Conservation (phyloP, 306 rosid genomes). For the Gastrolobium bilobum region DNA sequence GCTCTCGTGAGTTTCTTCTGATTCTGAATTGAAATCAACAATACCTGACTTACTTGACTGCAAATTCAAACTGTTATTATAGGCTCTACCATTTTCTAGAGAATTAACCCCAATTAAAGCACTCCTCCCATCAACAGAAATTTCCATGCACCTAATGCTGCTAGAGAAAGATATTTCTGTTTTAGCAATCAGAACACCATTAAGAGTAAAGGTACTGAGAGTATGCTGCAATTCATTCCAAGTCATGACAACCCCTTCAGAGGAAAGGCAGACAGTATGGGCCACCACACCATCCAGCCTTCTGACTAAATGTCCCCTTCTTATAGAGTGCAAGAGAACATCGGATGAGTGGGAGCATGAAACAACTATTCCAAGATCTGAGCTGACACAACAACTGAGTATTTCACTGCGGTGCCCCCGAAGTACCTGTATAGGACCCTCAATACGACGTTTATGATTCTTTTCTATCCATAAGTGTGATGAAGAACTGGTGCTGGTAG, state of each 20-base stretch:
- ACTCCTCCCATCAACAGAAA: conserved; percentile 83
- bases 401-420: conserved; percentile 90
- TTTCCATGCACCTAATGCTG: conserved; percentile 87
- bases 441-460: conserved; percentile 73
- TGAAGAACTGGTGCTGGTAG: conserved; percentile 64
- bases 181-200: conserved; percentile 77
- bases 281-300: conserved; percentile 87
- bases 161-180: conserved; percentile 68
- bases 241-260: conserved; percentile 83
- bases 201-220: conserved; percentile 83
- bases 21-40: conserved; percentile 54
- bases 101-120: conserved; percentile 85
- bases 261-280: conserved; percentile 80
- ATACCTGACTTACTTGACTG: conserved; percentile 54
- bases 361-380: conserved; percentile 91
- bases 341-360: conserved; percentile 85
- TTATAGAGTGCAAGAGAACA: conserved; percentile 86
- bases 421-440: conserved; percentile 91
- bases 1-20: conserved; percentile 56
- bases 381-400: conserved; percentile 86
- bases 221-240: conserved; percentile 78
- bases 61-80: conserved; percentile 58
- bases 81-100: conserved; percentile 53
- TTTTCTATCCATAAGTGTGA: conserved; percentile 67
- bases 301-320: conserved; percentile 84